Evolutionary conservation across 306 rosid genomes (phyloP), one percentile per base, ranked within the genome.

Genomic region (Pyrus communis): DNA sequence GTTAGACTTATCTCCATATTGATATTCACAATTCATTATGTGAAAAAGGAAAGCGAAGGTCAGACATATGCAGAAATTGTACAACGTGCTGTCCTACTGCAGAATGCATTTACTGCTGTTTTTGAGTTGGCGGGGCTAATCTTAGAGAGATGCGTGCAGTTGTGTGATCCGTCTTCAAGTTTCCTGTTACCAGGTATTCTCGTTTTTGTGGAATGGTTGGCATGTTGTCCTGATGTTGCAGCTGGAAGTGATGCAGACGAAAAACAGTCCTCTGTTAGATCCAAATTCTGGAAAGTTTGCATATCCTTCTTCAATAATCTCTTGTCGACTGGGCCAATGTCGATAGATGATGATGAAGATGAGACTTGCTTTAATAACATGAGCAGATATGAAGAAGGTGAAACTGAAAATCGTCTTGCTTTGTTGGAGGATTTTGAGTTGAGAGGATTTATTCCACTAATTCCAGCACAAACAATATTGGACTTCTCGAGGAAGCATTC

Each of bases 141-240:
- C 30, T 61, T 95, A 25, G 97, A 87, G 83, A 95, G 91, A 83
- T 92, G 97, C 52, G 62, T 67, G 68, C 91, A 84, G 88, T 83
- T 90, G 75, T 67, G 21, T 15, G 93, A 92, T 83, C 93, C 97
- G 68, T 80, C 89, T 77, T 88, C 88, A 54, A 89, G 96, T 85
- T 86, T 74, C 86, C 89, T 95, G 73, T 77, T 95, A 81, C 93
- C 99, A 12, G 97, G 97, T 71, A 88, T 95, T 83, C 85, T 95
- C 65, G 89, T 95, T 71, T 90, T 95, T 82, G 80, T 88, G 64
- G 99, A 95, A 84, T 95, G 99, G 99, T 87, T 95, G 92, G 97
- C 99, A 31, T 87, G 92, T 77, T 82, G 79, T 79, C 92, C 93
- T 10, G 93, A 91, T 81, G 76, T 87, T 78, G 89, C 91, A 19